Percentiles rank a stretch among this genome's conserved stretches.
Conservation (phyloP, 495 filamentous ascomycete species). For the Endocarpon pusillum region DNA sequence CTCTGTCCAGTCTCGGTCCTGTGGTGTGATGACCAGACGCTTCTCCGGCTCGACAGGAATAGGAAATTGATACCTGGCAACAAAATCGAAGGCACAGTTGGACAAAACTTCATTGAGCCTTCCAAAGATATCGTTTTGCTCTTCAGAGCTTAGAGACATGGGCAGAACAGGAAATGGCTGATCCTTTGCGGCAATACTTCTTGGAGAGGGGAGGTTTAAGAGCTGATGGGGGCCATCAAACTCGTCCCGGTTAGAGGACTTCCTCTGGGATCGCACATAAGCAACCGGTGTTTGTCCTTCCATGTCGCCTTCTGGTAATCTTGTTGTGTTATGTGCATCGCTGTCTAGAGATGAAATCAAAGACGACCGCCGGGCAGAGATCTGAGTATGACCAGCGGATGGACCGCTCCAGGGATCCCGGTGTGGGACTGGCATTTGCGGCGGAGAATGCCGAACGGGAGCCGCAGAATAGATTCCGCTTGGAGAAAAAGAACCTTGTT, state of each 20-base stretch:
- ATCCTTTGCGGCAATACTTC: constrained; percentile 54
- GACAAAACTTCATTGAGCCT: constrained; percentile 71
- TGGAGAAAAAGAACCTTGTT: too few relatives aligned
- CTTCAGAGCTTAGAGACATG: constrained; percentile 62
- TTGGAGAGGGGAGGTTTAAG: constrained; percentile 45
- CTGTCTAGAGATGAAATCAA: too few relatives aligned
- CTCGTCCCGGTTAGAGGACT: constrained; percentile 69
- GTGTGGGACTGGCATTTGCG: too few relatives aligned
- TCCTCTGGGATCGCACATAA: constrained; percentile 54
- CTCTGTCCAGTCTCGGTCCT: constrained; percentile 80
- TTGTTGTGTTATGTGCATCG: too few relatives aligned
- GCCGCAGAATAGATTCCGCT: too few relatives aligned
- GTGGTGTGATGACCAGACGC: constrained; percentile 58
- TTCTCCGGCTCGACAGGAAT: constrained; percentile 68
- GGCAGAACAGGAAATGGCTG: constrained; percentile 66
- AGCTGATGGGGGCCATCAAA: constrained; percentile 77
- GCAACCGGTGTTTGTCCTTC: too few relatives aligned
- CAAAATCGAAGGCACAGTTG: constrained; percentile 73
- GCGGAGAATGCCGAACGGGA: too few relatives aligned
- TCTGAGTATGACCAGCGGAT: too few relatives aligned
- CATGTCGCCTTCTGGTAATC: too few relatives aligned
- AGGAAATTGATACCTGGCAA: constrained; percentile 78
- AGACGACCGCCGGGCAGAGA: too few relatives aligned
- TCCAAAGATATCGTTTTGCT: constrained; percentile 65
- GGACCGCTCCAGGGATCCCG: too few relatives aligned